Evolutionary conservation across 371 early-diverging fungal genomes (phyloP).

Genomic region (Ordospora pajunii): DNA sequence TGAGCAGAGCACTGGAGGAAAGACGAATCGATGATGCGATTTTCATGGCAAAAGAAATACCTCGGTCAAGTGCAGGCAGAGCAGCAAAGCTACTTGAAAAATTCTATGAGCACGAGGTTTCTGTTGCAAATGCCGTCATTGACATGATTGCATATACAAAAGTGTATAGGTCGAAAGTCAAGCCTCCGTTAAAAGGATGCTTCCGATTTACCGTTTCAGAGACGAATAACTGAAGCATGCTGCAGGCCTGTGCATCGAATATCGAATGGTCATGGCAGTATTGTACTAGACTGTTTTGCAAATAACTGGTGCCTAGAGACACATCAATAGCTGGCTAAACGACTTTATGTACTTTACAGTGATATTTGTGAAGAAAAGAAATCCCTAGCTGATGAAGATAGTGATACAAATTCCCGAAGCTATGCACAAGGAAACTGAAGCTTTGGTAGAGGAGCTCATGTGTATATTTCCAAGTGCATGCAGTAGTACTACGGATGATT

Average conservation of each 20-base stretch:
- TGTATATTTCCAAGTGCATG: slow-evolving; percentile 25
- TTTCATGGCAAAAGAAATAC: background rate
- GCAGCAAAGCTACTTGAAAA: background rate
- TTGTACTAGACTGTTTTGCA: too few species aligned
- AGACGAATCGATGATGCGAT: background rate
- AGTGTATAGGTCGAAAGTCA: background rate
- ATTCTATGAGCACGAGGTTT: background rate
- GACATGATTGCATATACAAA: background rate
- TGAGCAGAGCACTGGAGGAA: background rate
- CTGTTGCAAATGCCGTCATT: background rate
- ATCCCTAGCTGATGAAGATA: background rate
- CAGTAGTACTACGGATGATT: background rate
- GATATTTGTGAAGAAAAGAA: background rate
- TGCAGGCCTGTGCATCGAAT: too few species aligned
- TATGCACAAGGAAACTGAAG: slow-evolving; percentile 6
- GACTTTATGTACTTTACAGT: background rate
- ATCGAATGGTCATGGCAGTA: too few species aligned
- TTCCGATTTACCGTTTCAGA: background rate
- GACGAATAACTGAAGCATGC: too few species aligned
- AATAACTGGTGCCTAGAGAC: background rate
- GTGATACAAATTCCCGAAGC: background rate
- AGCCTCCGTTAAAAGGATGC: background rate
- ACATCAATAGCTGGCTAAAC: background rate
- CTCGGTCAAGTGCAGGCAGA: background rate
- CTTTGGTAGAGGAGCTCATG: slow-evolving; percentile 6